Evolutionary conservation across 1,139 yeast genomes (phyloP).

Genomic region (Lodderomyces margitis): DNA sequence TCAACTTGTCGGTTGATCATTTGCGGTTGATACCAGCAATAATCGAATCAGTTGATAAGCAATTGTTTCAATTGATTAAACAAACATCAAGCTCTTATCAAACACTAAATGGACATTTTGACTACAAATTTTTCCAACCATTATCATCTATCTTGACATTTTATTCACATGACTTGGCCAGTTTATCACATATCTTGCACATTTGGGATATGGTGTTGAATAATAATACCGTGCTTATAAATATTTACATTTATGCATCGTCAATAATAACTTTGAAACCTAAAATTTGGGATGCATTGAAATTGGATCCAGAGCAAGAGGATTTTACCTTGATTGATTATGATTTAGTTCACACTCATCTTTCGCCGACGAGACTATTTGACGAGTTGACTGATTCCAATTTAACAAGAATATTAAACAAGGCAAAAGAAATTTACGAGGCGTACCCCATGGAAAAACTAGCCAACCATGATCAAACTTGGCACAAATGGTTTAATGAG

Average conservation of each 20-base stretch:
- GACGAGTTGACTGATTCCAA: slow-evolving; percentile 30
- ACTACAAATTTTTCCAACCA: slow-evolving; percentile 54
- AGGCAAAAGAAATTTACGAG: slow-evolving; percentile 30
- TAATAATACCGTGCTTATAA: slow-evolving; percentile 41
- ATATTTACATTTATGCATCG: slow-evolving; percentile 57
- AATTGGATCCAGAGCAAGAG: slow-evolving; percentile 13
- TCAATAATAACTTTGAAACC: slow-evolving; percentile 43
- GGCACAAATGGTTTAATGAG: slow-evolving; percentile 35
- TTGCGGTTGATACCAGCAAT: slow-evolving; percentile 64
- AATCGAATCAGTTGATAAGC: slow-evolving; percentile 48
- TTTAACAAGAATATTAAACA: slow-evolving; percentile 35
- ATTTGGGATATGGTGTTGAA: slow-evolving; percentile 66
- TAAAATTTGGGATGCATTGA: slow-evolving; percentile 32
- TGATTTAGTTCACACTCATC: slow-evolving; percentile 44
- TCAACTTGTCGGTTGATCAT: slow-evolving; percentile 66
- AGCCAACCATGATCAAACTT: slow-evolving; percentile 24
- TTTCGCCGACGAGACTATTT: slow-evolving; percentile 36
- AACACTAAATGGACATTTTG: slow-evolving; percentile 32
- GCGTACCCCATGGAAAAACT: slow-evolving; percentile 28
- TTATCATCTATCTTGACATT: slow-evolving; percentile 75
- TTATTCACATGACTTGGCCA: slow-evolving; percentile 69
- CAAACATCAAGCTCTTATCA: slow-evolving; percentile 31
- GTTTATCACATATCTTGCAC: slow-evolving; percentile 47
- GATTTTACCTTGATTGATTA: slow-evolving; percentile 28
- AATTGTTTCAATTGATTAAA: slow-evolving; percentile 49